These are phyloP conservation scores for Ceratobasidium sp. DNA, from an alignment of 1,284 basidiomycete genomes.

Conservation along the genomic window DNA sequence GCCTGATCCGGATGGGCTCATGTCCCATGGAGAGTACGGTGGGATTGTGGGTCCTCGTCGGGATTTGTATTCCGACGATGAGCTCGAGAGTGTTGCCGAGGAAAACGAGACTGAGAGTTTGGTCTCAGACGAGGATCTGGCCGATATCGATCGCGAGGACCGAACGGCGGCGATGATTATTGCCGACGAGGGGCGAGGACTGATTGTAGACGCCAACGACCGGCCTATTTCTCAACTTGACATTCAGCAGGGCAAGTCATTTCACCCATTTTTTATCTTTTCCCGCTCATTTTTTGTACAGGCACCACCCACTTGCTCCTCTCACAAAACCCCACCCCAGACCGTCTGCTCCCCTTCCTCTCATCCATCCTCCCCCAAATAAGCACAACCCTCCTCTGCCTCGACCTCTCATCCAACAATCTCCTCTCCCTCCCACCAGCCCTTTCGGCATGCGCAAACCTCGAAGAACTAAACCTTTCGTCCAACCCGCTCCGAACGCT, in stretches of 20 bases:
- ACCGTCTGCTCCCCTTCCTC: slow-evolving; percentile 80
- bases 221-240: slow-evolving; percentile 71
- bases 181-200: slow-evolving; percentile 82
- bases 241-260: slow-evolving; percentile 73
- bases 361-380: slow-evolving; percentile 77
- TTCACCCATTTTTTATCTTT: slow-evolving; percentile 44
- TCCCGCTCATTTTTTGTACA: slow-evolving; percentile 54
- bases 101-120: slow-evolving; percentile 42
- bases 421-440: slow-evolving; percentile 84
- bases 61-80: slow-evolving; percentile 41
- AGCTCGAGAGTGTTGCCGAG: slow-evolving; percentile 39
- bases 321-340: slow-evolving; percentile 79
- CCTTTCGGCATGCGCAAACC: slow-evolving; percentile 78
- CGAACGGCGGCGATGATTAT: slow-evolving; percentile 79
- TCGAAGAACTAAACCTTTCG: slow-evolving; percentile 96
- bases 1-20: slow-evolving; percentile 38
- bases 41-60: slow-evolving; percentile 32
- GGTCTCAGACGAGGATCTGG: slow-evolving; percentile 60
- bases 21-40: slow-evolving; percentile 40
- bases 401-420: slow-evolving; percentile 91
- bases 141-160: slow-evolving; percentile 62
- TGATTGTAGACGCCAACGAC: slow-evolving; percentile 79
- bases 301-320: slow-evolving; percentile 92
- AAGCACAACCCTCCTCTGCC: slow-evolving; percentile 80
- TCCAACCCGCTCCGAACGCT: slow-evolving; percentile 90